Percentiles rank a stretch among this genome's conserved stretches.
Conservation (phyloP, 305 asterid species). For the Nicotiana rustica region DNA sequence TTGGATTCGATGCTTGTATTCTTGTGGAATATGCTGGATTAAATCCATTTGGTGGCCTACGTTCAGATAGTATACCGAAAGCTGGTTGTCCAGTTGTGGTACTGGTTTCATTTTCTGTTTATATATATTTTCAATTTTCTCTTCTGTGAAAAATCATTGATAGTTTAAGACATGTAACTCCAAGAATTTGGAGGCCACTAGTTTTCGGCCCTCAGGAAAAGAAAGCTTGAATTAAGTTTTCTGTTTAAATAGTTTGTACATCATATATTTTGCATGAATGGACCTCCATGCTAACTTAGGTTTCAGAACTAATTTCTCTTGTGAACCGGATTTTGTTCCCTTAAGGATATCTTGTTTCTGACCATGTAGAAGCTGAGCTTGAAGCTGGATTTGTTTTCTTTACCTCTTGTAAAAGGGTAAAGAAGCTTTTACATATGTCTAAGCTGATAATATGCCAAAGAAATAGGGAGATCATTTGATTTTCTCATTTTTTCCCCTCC, state of each 20-base stretch:
- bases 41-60: conserved; percentile 97
- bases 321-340: conserved; percentile 13
- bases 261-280: conserved; percentile 10
- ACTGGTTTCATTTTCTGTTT: conserved; percentile 41
- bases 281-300: conserved; percentile 20
- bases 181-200: neutral
- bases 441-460: neutral
- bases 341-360: neutral
- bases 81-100: conserved; percentile 99
- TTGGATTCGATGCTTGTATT: conserved; percentile 96
- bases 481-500: neutral
- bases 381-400: conserved; percentile 24
- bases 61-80: conserved; percentile 89
- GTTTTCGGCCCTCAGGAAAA: neutral
- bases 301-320: neutral
- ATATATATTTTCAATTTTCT: conserved; percentile 6
- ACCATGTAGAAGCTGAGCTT: conserved; percentile 31
- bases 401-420: conserved; percentile 4
- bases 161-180: neutral
- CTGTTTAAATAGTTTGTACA: neutral
- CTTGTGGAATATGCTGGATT: conserved; percentile 98
- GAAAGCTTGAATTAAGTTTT: neutral
- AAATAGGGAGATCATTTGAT: neutral
- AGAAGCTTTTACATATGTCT: neutral
- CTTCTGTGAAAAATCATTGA: neutral